Evolutionary conservation across 78 protist species (phyloP).

Genomic region (Polysphondylium violaceum): DNA sequence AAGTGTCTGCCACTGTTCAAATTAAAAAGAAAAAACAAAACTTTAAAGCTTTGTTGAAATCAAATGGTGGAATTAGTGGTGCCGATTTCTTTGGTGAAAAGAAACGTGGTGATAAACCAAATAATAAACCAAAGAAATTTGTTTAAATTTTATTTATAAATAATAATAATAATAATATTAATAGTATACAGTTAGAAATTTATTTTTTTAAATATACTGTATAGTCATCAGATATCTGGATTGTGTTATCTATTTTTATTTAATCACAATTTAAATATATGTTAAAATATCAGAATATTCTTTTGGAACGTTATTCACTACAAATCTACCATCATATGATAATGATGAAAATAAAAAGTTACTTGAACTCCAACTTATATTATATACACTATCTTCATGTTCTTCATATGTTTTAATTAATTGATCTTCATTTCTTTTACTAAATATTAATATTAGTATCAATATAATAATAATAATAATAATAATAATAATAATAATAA

Average conservation of each 20-base stretch:
- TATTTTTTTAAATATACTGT: neutral
- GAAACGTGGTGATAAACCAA: too few species aligned
- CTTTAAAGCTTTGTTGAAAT: too few species aligned
- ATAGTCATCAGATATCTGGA: neutral
- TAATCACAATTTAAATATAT: slow-evolving; percentile 5
- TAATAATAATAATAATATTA: neutral
- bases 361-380: slow-evolving; percentile 65
- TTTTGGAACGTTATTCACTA: slow-evolving; percentile 80
- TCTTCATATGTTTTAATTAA: slow-evolving; percentile 75
- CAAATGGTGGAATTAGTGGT: too few species aligned
- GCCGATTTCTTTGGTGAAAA: neutral
- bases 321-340: slow-evolving; percentile 79
- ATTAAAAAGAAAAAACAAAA: too few species aligned
- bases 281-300: slow-evolving; percentile 64
- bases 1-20: too few species aligned
- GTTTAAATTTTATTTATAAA: neutral
- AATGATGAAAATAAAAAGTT: slow-evolving; percentile 69
- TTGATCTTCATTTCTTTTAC: slow-evolving; percentile 78
- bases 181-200: neutral
- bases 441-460: slow-evolving; percentile 7
- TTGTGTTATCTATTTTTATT: neutral
- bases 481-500: too few species aligned
- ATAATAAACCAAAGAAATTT: slow-evolving; percentile 28
- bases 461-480: neutral
- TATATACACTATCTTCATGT: slow-evolving; percentile 80